Evolutionary conservation across 352 stramenopile species (phyloP), one percentile per base, ranked within the genome.

Genomic region (Peronosclerospora sorghi): DNA sequence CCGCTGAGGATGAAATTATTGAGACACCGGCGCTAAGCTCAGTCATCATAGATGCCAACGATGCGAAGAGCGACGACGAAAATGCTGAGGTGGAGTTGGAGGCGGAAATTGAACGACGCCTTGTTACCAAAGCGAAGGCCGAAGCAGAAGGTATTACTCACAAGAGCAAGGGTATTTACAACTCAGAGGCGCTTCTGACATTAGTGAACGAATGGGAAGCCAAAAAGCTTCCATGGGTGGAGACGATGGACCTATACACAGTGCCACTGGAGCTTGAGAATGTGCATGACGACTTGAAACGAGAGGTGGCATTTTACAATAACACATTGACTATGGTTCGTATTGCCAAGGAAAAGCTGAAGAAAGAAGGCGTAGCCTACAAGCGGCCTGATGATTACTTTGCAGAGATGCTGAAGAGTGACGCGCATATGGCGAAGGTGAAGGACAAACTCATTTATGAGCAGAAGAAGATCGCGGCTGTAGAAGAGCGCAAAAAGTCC

Each of bases 381-480:
- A 93, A 95, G 47, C 76, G 96, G 3, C 95, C 95, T 0, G 70
- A 84, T 17, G 96, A 99, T 62, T 99, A 98, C 73, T 98, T 98
- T 78, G 95, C 94, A 20, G 96, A 99, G 68, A 98, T 98, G 95
- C 80, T 98, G 54, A 99, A 99, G 73, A 97, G 76, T 35, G 96
- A 99, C 62, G 64, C 71, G 42, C 89, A 97, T 68, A 97, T 97
- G 89, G 78, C 72, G 35, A 89, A 93, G 63, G 83, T 97, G 50
- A 98, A 98, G 77, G 95, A 99, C 66, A 95, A 97, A 62, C 81
- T 99, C 39, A 97, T 98, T 41, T 98, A 98, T 62, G 95, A 99
- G 66, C 92, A 96, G 64, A 97, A 98, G 75, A 98, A 98, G 75
- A 99, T 99, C 54, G 85, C 96, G 35, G 95, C 95, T 15, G 95